Percentiles rank a stretch among this genome's conserved stretches.
phyloP scores from a whole-genome alignment of 345 rosid species.

The Eucalyptus cloeziana region DNA sequence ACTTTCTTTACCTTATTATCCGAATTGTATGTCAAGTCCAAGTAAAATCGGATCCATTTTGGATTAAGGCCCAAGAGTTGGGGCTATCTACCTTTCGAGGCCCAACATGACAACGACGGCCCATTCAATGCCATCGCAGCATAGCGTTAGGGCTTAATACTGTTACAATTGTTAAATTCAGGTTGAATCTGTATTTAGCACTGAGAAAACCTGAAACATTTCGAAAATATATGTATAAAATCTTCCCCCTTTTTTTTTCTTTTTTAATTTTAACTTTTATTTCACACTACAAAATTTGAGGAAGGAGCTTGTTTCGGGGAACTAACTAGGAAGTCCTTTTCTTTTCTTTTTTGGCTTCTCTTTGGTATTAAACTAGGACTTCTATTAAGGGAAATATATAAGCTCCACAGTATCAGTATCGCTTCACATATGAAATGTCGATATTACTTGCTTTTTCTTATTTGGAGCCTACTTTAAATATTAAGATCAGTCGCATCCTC shows the following conservation, averaged over 20 bases:
- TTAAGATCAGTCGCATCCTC: background rate
- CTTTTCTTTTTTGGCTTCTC: background rate
- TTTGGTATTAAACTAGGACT: background rate
- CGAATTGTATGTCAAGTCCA: too few relatives aligned
- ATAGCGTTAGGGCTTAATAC: background rate
- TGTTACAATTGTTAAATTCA: background rate
- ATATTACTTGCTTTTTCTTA: background rate
- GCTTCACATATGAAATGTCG: background rate
- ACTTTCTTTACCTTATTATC: too few relatives aligned
- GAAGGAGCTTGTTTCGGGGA: background rate
- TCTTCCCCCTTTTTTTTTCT: too few relatives aligned
- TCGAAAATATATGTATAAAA: background rate
- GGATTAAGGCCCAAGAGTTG: background rate
- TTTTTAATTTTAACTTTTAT: too few relatives aligned
- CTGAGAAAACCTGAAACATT: background rate
- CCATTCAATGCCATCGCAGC: background rate
- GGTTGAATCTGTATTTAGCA: accelerated
- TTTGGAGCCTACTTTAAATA: background rate
- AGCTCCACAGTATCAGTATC: accelerated
- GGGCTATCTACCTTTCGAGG: background rate
- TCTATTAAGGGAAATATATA: background rate
- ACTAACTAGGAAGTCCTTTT: background rate
- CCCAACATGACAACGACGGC: background rate
- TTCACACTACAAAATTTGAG: background rate
- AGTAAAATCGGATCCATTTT: background rate